phyloP scores from a whole-genome alignment of 2,329 filamentous ascomycete species.

The Neopestalotiopsis sp. region DNA sequence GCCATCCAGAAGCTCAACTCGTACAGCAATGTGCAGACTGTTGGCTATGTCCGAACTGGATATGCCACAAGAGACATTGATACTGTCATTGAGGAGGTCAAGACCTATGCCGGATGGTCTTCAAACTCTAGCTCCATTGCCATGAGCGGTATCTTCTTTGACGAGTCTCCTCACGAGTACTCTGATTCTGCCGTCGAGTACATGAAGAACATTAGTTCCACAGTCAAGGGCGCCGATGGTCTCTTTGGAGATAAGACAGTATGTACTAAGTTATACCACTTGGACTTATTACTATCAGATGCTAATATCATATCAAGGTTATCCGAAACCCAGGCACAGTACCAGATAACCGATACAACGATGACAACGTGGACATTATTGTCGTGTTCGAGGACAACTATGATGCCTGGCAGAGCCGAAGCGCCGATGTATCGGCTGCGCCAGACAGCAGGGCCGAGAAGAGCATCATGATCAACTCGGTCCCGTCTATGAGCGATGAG shows the following conservation, averaged over 20 bases:
- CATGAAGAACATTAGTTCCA: neutral
- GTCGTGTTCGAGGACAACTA: conserved; percentile 10
- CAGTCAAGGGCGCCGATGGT: neutral
- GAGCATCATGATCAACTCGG: conserved; percentile 13
- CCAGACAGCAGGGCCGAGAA: neutral
- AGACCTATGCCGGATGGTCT: conserved; percentile 11
- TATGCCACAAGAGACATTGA: conserved; percentile 7
- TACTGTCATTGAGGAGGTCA: conserved; percentile 2
- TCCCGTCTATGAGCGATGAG: neutral
- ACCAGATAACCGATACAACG: neutral
- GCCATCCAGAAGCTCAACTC: conserved; percentile 6
- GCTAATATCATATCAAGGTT: neutral
- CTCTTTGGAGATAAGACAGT: neutral
- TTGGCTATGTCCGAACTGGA: conserved; percentile 4
- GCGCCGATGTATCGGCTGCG: neutral
- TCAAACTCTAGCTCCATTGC: conserved; percentile 3
- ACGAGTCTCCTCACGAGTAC: conserved; percentile 7
- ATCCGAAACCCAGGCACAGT: conserved; percentile 5
- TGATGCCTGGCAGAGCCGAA: conserved; percentile 3
- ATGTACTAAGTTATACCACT: neutral
- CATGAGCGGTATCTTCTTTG: conserved; percentile 11
- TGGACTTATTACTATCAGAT: neutral
- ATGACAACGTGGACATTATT: conserved; percentile 4
- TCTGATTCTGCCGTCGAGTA: neutral
- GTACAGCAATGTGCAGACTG: conserved; percentile 3